phyloP scores from a whole-genome alignment of 2,329 filamentous ascomycete species.

The Colletotrichum shisoi region DNA sequence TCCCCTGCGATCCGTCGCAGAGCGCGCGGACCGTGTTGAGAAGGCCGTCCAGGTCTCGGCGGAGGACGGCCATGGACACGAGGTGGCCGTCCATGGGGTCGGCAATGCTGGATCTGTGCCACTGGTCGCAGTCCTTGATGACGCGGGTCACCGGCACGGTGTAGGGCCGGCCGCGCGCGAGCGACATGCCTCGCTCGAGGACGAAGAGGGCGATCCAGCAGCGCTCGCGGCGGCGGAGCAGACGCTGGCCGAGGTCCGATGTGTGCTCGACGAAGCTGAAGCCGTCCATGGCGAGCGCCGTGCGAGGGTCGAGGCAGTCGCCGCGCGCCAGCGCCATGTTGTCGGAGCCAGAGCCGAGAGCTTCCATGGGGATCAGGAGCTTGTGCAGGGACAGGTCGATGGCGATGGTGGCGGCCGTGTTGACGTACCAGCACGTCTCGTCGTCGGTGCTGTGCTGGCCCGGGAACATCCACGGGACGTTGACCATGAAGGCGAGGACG shows the following conservation, averaged over 20 bases:
- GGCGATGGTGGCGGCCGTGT: slow-evolving; percentile 73
- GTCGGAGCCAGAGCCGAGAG: slow-evolving; percentile 54
- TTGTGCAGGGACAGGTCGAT: slow-evolving; percentile 76
- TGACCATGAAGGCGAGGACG: slow-evolving; percentile 77
- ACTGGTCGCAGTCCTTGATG: slow-evolving; percentile 72
- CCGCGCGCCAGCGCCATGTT: slow-evolving; percentile 64
- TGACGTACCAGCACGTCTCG: slow-evolving; percentile 75
- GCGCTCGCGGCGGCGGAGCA: slow-evolving; percentile 71
- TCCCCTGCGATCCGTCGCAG: slow-evolving; percentile 65
- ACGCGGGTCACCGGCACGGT: slow-evolving; percentile 72
- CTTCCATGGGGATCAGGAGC: slow-evolving; percentile 65
- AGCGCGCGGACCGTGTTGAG: slow-evolving; percentile 65
- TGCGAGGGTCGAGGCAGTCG: slow-evolving; percentile 72
- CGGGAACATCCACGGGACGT: slow-evolving; percentile 77
- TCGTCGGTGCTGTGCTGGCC: slow-evolving; percentile 74
- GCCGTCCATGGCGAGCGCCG: slow-evolving; percentile 72
- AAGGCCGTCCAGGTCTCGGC: slow-evolving; percentile 68
- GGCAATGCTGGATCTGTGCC: slow-evolving; percentile 70
- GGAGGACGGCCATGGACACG: slow-evolving; percentile 73
- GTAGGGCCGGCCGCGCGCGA: slow-evolving; percentile 73
- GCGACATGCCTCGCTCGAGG: slow-evolving; percentile 74
- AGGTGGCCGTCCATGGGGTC: slow-evolving; percentile 75
- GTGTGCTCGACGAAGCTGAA: slow-evolving; percentile 68
- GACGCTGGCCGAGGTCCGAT: slow-evolving; percentile 66
- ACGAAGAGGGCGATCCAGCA: slow-evolving; percentile 77